Evolutionary conservation across 208 protist species (phyloP), one percentile per base, ranked within the genome.

Genomic region (Zelonia costaricensis): DNA sequence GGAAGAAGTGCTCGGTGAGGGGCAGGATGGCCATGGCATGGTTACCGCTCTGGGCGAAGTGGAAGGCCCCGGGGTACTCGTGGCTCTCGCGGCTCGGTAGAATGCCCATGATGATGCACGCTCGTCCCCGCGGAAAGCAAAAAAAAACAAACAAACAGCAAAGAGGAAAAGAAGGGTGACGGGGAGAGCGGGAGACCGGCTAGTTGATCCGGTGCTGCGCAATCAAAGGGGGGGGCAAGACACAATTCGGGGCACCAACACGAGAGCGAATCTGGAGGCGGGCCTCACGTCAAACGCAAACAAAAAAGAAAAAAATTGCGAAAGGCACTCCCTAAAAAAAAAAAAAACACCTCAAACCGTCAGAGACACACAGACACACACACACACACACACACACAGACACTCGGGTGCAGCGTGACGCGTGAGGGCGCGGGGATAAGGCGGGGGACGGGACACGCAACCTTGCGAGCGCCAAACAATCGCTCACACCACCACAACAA

Each of bases 1-100:
- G 76, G 42, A 86, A 90, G 64, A 84, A 90, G 67, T 86, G 76
- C 15, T 54, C 59, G 10, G 77, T 90, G 27, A 86, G 70, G 9
- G 83, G 80, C 1, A 86, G 16, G 7, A 74, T 69, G 6, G 68
- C 66, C 40, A 80, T 65, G 9, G 53, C 52, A 49, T 77, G 71
- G 18, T 40, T 58, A n/a, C 77, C 83, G 36, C 74, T 78, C 46
- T 70, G 62, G 16, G 68, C 72, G 36, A 81, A 84, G 46, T 69
- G 51, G 20, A 90, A 65, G 18, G 71, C 67, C 49, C 53, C 46
- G 6, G 79, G 76, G 52, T 69, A 69, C 56, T 86, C 83, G 23
- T 78, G 69, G 36, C 54, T 74, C 57, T 86, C 78, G 22, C 75
- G 63, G 31, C 79, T 86, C 2, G 83, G 83, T 53, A 90, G 20